Percentiles rank a stretch among this genome's conserved stretches.
Conservation (phyloP, 495 filamentous ascomycete species). For the Trichocladium uniseriatum region DNA sequence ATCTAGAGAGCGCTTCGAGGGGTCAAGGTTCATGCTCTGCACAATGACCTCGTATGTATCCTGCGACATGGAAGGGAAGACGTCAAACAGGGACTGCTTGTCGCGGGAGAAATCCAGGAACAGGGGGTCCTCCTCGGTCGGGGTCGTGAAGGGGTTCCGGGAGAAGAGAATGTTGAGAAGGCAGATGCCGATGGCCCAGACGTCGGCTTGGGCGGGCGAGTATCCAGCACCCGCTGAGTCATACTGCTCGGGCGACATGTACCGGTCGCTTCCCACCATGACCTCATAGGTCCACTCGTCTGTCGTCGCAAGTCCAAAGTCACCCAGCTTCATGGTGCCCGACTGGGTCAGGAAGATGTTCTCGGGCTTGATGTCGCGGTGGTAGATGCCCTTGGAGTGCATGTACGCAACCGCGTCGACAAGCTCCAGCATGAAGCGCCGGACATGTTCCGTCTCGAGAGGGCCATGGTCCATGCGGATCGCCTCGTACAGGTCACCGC, state of each 20-base stretch:
- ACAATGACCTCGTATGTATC: constrained; percentile 91
- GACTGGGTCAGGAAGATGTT: constrained; percentile 89
- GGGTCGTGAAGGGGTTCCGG: constrained; percentile 85
- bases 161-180: constrained; percentile 93
- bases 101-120: constrained; percentile 89
- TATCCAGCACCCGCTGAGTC: constrained; percentile 79
- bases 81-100: constrained; percentile 90
- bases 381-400: constrained; percentile 83
- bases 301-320: constrained; percentile 85
- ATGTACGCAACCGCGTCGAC: constrained; percentile 84
- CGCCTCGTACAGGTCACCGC: constrained; percentile 94
- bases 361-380: constrained; percentile 98
- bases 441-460: constrained; percentile 88
- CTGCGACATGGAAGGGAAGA: constrained; percentile 96
- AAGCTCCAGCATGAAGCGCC: constrained; percentile 92
- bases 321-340: constrained; percentile 89
- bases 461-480: constrained; percentile 83
- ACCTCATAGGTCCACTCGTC: constrained; percentile 82
- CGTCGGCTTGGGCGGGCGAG: constrained; percentile 85
- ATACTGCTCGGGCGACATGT: constrained; percentile 98
- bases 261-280: constrained; percentile 91
- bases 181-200: constrained; percentile 95
- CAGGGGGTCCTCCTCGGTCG: constrained; percentile 75
- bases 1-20: constrained; percentile 72
- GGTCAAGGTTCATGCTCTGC: constrained; percentile 81